Conservation (phyloP, 495 filamentous ascomycete genomes). For the Jackrogersella minutella region DNA sequence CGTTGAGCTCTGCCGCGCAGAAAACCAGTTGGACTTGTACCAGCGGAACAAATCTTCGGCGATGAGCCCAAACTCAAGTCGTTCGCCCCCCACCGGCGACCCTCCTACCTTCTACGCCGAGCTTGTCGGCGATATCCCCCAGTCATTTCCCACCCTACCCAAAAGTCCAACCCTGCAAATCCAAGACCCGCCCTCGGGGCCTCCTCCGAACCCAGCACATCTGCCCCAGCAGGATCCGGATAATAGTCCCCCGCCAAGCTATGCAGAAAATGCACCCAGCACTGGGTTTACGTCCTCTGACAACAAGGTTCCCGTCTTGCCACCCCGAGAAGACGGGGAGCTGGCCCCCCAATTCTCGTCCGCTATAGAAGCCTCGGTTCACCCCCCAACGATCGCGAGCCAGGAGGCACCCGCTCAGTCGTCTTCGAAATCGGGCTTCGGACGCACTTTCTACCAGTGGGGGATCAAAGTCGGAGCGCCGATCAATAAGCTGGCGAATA, state of each 20-base stretch:
- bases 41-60: background rate
- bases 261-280: constrained; percentile 1
- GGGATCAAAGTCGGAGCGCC: constrained; percentile 60
- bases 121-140: constrained; percentile 21
- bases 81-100: constrained; percentile 22
- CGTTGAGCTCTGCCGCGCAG: no score
- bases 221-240: background rate
- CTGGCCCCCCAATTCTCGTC: constrained; percentile 20
- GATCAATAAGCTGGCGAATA: constrained; percentile 78
- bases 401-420: background rate
- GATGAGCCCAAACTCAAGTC: constrained; percentile 35
- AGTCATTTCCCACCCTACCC: constrained; percentile 12
- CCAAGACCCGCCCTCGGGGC: constrained; percentile 26
- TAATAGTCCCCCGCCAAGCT: constrained; percentile 24
- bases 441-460: constrained; percentile 43
- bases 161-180: background rate
- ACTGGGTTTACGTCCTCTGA: constrained; percentile 15
- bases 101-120: constrained; percentile 30
- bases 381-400: background rate
- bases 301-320: constrained; percentile 26
- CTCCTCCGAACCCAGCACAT: constrained; percentile 15
- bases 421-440: constrained; percentile 33
- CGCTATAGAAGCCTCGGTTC: constrained; percentile 1
- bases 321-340: no score
- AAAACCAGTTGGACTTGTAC: no score